phyloP scores from a whole-genome alignment of 2,329 filamentous ascomycete genomes.

The Whalleya microplaca region DNA sequence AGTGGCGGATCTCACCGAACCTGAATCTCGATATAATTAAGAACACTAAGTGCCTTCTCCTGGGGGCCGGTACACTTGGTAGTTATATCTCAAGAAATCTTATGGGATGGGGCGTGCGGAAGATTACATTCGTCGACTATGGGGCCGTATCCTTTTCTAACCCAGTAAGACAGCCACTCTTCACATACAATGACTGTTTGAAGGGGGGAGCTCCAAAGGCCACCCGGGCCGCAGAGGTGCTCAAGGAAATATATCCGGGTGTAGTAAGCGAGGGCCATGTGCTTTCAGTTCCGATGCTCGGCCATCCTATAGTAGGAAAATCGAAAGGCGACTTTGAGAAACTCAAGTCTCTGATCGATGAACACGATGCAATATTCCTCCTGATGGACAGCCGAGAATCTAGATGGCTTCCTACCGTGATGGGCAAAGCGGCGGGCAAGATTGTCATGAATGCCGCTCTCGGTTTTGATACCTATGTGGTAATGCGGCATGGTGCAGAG shows the following conservation, averaged over 20 bases:
- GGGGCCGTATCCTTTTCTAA: constrained; percentile 94
- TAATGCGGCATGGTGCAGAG: constrained; percentile 89
- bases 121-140: constrained; percentile 96
- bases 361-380: constrained; percentile 93
- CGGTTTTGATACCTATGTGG: constrained; percentile 94
- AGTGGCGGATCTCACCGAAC: constrained; percentile 92
- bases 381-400: constrained; percentile 96
- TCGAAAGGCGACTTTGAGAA: constrained; percentile 75
- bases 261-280: constrained; percentile 80
- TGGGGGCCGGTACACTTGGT: constrained; percentile 91
- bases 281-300: constrained; percentile 92
- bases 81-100: constrained; percentile 92
- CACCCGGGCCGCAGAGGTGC: constrained; percentile 73
- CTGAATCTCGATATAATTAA: constrained; percentile 89
- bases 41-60: constrained; percentile 82
- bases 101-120: constrained; percentile 93
- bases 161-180: constrained; percentile 91
- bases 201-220: constrained; percentile 86
- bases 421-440: constrained; percentile 91
- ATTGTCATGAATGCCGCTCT: constrained; percentile 96
- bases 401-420: constrained; percentile 92
- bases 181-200: constrained; percentile 86
- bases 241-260: constrained; percentile 88
- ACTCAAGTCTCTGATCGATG: constrained; percentile 73
- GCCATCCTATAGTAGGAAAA: constrained; percentile 81